Evolutionary conservation across 2,329 filamentous ascomycete genomes (phyloP), one percentile per base, ranked within the genome.

Genomic region (Talaromyces sp.): DNA sequence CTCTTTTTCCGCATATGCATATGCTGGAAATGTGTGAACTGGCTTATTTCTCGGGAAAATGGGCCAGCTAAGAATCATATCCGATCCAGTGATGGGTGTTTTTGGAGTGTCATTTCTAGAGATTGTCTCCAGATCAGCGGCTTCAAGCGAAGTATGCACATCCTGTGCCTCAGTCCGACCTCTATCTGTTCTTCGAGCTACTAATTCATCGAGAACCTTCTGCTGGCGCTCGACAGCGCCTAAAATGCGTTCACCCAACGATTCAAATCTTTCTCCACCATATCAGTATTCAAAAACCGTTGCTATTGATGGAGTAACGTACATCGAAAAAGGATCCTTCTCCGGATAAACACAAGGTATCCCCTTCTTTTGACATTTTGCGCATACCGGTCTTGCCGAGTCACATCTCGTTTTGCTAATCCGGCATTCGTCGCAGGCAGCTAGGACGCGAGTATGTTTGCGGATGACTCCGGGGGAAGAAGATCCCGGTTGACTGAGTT

Each of bases 41-140:
- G 70, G 68, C 56, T 70, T 72, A 15, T 72, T 68, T 40, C 58
- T 65, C 4, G 70, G 70, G 36, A 72, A 72, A 8, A 72, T 71
- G 19, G 70, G 70, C 70, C 70, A 72, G 64, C 58, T 67, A 19
- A 72, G 70, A 58, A 72, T 72, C 70, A 71, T 71, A 38, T 71
- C 69, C 3, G 70, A 71, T n/a, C 70, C 70, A 2, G 70, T 72
- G 34, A 72, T 72, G 5, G 69, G 70, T 19, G 70, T 72, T 19
- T 69, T 71, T 25, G 66, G 69, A 2, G 70, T 66, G 69, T 72
- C 70, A 65, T 72, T 71, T 51, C 70, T 69, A 3, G 70, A 72
- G 8, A 72, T 72, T 53, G 67, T 63, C 62, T 72, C 70, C 31
- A 69, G 65, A 67, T 72, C 70, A 65, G 67, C 67, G 43, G 69